Percentiles rank a stretch among this genome's conserved stretches.
Conservation (phyloP, 805 yeast genomes). For the Starmerella asiatica region DNA sequence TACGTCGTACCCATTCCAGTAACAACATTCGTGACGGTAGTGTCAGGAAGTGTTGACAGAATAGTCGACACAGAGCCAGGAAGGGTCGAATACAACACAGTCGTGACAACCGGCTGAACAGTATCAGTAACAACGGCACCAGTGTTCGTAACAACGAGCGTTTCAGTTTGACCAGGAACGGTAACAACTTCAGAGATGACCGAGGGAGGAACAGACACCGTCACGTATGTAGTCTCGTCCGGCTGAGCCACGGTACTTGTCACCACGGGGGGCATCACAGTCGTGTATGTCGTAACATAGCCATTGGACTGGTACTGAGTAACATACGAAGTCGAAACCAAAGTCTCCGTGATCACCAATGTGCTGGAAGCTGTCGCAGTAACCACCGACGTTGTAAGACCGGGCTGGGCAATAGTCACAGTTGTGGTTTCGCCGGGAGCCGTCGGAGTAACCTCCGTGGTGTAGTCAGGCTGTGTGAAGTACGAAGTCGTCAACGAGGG, state of each 20-base stretch:
- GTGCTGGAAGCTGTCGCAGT: constrained; percentile 6
- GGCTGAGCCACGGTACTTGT: constrained; percentile 5
- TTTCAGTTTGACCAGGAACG: constrained; percentile 7
- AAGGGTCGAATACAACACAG: constrained; percentile 1
- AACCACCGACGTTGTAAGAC: constrained; percentile 6
- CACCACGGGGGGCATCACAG: constrained; percentile 3
- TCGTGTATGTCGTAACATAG: constrained; percentile 4
- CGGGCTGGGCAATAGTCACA: constrained; percentile 7
- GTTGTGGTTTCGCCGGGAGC: constrained; percentile 10
- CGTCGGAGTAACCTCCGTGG: constrained; percentile 8
- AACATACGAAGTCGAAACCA: neutral
- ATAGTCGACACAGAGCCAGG: constrained; percentile 4
- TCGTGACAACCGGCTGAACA: constrained; percentile 1
- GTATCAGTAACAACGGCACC: constrained; percentile 9
- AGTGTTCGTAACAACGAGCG: constrained; percentile 11
- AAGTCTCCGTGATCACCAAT: constrained; percentile 4
- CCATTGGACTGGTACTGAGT: constrained; percentile 3
- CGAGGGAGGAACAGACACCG: constrained; percentile 4
- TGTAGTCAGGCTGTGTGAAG: constrained; percentile 12
- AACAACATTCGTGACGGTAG: neutral
- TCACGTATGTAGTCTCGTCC: constrained; percentile 5
- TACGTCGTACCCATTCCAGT: constrained; percentile 3
- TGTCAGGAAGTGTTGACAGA: constrained; percentile 7
- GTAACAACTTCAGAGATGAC: neutral
- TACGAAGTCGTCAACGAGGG: constrained; percentile 1